These are phyloP conservation scores for Teratosphaeriaceae sp. DNA, from an alignment of 2,329 filamentous ascomycete species.

Conservation along the genomic window DNA sequence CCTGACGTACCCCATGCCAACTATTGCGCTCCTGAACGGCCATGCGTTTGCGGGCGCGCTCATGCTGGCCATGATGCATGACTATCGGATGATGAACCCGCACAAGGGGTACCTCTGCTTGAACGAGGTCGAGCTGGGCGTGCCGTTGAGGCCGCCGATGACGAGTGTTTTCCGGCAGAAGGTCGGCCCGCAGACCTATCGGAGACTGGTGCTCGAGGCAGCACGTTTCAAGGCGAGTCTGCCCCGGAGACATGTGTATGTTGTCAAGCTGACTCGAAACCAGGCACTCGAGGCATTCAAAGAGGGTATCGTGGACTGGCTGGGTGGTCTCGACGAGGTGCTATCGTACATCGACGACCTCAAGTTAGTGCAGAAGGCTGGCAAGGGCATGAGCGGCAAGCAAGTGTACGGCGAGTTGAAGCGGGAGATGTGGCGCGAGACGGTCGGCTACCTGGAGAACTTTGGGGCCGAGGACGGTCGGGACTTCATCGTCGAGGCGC, in stretches of 20 bases:
- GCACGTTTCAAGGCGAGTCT: constrained; percentile 49
- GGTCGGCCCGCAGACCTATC: constrained; percentile 48
- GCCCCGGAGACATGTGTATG: too few relatives aligned
- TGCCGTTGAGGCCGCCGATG: constrained; percentile 69
- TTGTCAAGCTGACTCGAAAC: background rate
- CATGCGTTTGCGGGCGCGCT: constrained; percentile 78
- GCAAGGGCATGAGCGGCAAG: constrained; percentile 36
- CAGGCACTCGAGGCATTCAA: constrained; percentile 55
- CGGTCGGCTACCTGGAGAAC: constrained; percentile 51
- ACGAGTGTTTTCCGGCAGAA: constrained; percentile 68
- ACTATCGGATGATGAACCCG: constrained; percentile 69
- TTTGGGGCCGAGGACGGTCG: constrained; percentile 32
- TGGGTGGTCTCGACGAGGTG: constrained; percentile 59
- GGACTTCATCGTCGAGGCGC: constrained; percentile 8
- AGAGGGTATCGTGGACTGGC: constrained; percentile 60
- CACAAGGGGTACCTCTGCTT: constrained; percentile 67
- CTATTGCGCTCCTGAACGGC: constrained; percentile 69
- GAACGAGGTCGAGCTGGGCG: constrained; percentile 76
- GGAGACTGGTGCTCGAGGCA: constrained; percentile 66
- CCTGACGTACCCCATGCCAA: constrained; percentile 73
- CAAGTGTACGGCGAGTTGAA: constrained; percentile 67
- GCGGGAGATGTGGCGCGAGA: constrained; percentile 66
- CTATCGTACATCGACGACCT: constrained; percentile 54
- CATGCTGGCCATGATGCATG: constrained; percentile 72
- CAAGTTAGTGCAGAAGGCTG: constrained; percentile 53